Conservation (phyloP, 2,329 filamentous ascomycete genomes). For the Botrytis deweyae region DNA sequence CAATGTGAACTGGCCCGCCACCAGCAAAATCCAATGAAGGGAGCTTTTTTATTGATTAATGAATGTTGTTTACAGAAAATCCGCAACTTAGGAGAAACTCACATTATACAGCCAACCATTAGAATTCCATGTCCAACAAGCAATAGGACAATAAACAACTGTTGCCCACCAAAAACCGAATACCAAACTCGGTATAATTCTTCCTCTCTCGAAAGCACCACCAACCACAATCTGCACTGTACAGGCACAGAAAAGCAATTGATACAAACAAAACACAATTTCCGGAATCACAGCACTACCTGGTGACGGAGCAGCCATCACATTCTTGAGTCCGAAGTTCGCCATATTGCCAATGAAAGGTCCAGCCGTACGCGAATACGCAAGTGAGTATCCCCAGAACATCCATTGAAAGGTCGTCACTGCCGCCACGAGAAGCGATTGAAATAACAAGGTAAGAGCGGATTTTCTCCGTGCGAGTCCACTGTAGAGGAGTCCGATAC, state of each 20-base stretch:
- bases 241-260: conserved; percentile 60
- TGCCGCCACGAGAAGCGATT: conserved; percentile 57
- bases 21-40: conserved; percentile 42
- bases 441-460: conserved; percentile 60
- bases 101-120: conserved; percentile 61
- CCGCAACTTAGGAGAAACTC: not conserved
- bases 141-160: conserved; percentile 62
- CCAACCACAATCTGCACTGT: conserved; percentile 66
- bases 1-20: conserved; percentile 61
- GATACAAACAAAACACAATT: conserved; percentile 65
- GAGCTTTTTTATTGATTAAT: conserved; percentile 38
- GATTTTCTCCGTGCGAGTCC: conserved; percentile 63
- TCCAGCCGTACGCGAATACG: conserved; percentile 59
- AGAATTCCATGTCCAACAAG: conserved; percentile 68
- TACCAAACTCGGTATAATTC: conserved; percentile 62
- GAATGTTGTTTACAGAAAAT: not conserved
- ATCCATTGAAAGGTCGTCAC: conserved; percentile 57
- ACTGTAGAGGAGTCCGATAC: conserved; percentile 64
- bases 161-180: conserved; percentile 65
- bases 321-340: conserved; percentile 61
- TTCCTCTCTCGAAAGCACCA: conserved; percentile 58
- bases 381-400: conserved; percentile 65
- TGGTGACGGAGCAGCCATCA: conserved; percentile 59
- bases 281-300: conserved; percentile 58
- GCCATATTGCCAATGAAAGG: conserved; percentile 62